These are phyloP conservation scores for Suillus placidus DNA, from an alignment of 768 basidiomycete genomes.

Conservation along the genomic window DNA sequence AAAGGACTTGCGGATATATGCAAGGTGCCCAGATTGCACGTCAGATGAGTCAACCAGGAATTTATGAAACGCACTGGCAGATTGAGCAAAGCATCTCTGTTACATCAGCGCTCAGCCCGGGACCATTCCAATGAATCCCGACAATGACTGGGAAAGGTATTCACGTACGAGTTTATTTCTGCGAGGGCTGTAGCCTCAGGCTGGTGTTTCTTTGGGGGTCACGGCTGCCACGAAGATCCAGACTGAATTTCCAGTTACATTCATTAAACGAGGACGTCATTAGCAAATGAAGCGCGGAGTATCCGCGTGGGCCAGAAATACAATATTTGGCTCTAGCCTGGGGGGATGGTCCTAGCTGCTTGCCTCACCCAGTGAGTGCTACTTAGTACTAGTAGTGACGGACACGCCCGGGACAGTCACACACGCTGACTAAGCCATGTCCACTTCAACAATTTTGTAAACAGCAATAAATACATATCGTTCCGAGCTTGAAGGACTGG, in stretches of 20 bases:
- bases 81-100: neutral
- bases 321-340: neutral
- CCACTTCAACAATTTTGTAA: constrained; percentile 1
- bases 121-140: neutral
- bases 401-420: neutral
- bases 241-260: neutral
- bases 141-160: neutral
- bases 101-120: neutral
- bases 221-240: neutral
- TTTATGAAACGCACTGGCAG: neutral
- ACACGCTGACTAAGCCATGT: neutral
- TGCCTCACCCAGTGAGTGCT: too few relatives aligned
- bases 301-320: neutral
- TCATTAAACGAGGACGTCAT: neutral
- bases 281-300: neutral
- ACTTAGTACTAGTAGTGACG: too few relatives aligned
- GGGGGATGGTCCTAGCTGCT: too few relatives aligned
- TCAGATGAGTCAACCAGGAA: neutral
- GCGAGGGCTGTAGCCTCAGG: neutral
- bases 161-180: neutral
- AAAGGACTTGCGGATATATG: neutral
- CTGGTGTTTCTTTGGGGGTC: neutral
- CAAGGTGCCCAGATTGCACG: neutral
- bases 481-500: neutral
- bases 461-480: constrained; percentile 1